Base-by-base conservation (phyloP, 2,329 filamentous ascomycete species). In the Fusarium buharicum region DNA sequence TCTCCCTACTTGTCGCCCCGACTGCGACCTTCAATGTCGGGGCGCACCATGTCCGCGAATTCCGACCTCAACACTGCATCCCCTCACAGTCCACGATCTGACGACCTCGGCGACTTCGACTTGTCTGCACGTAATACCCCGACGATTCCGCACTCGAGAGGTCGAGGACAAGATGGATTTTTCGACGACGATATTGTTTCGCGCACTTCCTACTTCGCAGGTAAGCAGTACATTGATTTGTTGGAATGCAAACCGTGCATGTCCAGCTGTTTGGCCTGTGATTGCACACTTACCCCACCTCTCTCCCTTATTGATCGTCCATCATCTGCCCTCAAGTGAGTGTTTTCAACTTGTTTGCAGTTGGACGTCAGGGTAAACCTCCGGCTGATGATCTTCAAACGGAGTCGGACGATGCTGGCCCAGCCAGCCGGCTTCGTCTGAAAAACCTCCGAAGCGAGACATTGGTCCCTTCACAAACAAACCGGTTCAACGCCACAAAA, bases 1-100 rank as follows among this genome's bases (percentile, higher is more conserved):
- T 76, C 80, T 8, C 73, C 80, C 36, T 81, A 79, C 63, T 73
- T 81, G 30, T 74, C 80, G 50, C 77, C 78, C 41, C 69, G 71
- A 16, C 74, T 79, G 59, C 77, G 81, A 37, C 82, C 81, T 31
- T 73, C 73, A 36, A 79, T 79, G 69, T 72, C 78, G 18, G 74
- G 75, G 45, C 78, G 78, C 51, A 77, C 75, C 39, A 71, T 80
- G 57, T 83, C 82, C 50, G 79, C 74, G 68, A 81, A 80, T 12
- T 81, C 81, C 36, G 79, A 82, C 39, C 63, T 76, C 72, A 40
- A 55, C 39, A 33, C 45, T 22, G 40, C 59, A 28, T 61, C 64
- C 18, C 68, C 66, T 55, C 51, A 69, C 49, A 72, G 70, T 45
- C 66, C 64, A 38, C 64, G 66, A 44, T 73, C 71, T 20, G 73